phyloP scores from a whole-genome alignment of 306 rosid genomes.

The Ochetophila trinervis region DNA sequence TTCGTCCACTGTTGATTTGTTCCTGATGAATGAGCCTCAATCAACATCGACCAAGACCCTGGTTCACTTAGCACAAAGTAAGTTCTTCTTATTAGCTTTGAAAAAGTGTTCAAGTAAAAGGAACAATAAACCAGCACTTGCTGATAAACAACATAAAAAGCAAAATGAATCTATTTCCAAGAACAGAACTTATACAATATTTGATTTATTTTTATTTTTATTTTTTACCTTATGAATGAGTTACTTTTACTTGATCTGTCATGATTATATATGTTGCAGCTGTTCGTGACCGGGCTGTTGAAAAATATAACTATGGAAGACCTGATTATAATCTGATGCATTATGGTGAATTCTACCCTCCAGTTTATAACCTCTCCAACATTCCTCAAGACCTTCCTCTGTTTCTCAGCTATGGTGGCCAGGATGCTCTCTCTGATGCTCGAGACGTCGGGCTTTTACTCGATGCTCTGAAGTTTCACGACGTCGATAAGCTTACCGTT shows the following conservation, averaged over 20 bases:
- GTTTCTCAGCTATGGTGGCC: slow-evolving; percentile 82
- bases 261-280: slow-evolving; percentile 36
- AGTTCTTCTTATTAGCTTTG: slow-evolving; percentile 1
- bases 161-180: neutral
- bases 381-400: slow-evolving; percentile 71
- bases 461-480: slow-evolving; percentile 54
- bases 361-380: slow-evolving; percentile 72
- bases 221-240: neutral
- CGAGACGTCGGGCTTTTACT: slow-evolving; percentile 57
- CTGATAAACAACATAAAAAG: too few species aligned
- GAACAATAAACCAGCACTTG: too few species aligned
- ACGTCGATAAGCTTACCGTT: slow-evolving; percentile 52
- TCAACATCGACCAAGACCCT: slow-evolving; percentile 76
- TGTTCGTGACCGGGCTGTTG: slow-evolving; percentile 51
- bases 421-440: slow-evolving; percentile 70
- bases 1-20: slow-evolving; percentile 62
- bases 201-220: neutral
- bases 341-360: slow-evolving; percentile 58
- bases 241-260: neutral
- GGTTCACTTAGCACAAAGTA: slow-evolving; percentile 90
- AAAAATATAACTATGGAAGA: slow-evolving; percentile 57
- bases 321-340: slow-evolving; percentile 46
- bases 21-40: slow-evolving; percentile 68
- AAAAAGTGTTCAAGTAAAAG: neutral
- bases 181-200: too few species aligned